phyloP scores from a whole-genome alignment of 2,329 filamentous ascomycete species.

The Thermoascus crustaceus region DNA sequence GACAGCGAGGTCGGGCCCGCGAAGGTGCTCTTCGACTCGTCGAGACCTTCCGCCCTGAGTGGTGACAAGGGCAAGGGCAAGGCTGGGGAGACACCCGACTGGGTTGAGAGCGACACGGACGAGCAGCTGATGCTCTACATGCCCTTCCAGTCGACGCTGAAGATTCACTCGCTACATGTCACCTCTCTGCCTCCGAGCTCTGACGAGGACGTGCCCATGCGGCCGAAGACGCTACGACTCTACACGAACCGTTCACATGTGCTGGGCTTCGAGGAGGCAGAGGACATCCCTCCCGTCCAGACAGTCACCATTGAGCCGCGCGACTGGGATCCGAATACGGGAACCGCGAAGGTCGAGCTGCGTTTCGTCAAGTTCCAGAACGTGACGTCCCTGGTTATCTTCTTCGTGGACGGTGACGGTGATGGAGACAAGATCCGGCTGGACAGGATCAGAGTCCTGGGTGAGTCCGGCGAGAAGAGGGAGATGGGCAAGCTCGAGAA shows the following conservation, averaged over 20 bases:
- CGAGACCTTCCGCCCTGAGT: constrained; percentile 55
- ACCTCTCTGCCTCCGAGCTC: constrained; percentile 62
- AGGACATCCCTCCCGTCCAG: constrained; percentile 75
- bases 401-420: constrained; percentile 77
- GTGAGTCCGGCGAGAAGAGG: constrained; percentile 83
- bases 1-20: constrained; percentile 69
- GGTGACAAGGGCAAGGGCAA: constrained; percentile 41
- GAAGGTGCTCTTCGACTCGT: constrained; percentile 61
- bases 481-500: constrained; percentile 95
- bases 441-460: constrained; percentile 56
- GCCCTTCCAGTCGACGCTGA: constrained; percentile 79
- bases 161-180: constrained; percentile 79
- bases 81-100: constrained; percentile 57
- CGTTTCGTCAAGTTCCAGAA: constrained; percentile 98
- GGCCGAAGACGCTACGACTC: constrained; percentile 74
- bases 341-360: constrained; percentile 63
- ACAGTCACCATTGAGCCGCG: constrained; percentile 61
- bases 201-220: constrained; percentile 65
- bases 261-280: constrained; percentile 89
- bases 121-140: constrained; percentile 92
- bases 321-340: constrained; percentile 70
- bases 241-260: constrained; percentile 86
- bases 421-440: constrained; percentile 79
- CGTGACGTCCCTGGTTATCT: constrained; percentile 75
- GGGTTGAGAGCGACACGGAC: constrained; percentile 93